Conservation (phyloP, 2,329 filamentous ascomycete species). For the Diaporthe sp. region DNA sequence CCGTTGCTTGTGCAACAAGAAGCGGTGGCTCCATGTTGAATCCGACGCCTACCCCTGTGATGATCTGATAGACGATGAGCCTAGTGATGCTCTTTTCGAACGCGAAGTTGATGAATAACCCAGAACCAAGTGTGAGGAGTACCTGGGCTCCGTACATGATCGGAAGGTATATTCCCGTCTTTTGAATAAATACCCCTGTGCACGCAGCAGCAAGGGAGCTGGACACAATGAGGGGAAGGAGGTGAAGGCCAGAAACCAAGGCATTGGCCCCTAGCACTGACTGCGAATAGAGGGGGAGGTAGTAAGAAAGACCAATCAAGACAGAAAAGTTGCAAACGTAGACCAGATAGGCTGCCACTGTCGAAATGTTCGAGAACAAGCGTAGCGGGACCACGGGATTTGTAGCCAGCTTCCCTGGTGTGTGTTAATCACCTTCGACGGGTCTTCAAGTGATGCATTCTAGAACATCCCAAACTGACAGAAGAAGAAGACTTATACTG, state of each 20-base stretch:
- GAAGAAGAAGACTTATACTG: neutral
- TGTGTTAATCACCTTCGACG: neutral
- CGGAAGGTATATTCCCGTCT: conserved; percentile 75
- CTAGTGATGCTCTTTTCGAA: conserved; percentile 66
- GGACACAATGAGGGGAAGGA: conserved; percentile 77
- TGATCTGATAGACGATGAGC: conserved; percentile 71
- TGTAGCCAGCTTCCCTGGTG: conserved; percentile 68
- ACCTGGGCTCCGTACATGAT: conserved; percentile 70
- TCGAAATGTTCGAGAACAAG: conserved; percentile 76
- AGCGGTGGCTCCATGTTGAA: conserved; percentile 77
- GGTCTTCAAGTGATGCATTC: neutral
- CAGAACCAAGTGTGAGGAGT: conserved; percentile 74
- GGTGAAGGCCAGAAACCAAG: conserved; percentile 79
- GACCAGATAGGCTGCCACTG: conserved; percentile 73
- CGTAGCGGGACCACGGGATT: conserved; percentile 84
- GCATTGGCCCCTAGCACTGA: conserved; percentile 76
- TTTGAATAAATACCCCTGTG: conserved; percentile 69
- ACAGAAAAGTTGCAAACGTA: conserved; percentile 81
- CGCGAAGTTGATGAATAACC: conserved; percentile 73
- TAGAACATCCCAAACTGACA: too few relatives aligned
- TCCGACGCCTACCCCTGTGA: conserved; percentile 73
- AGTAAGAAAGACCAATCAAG: conserved; percentile 78
- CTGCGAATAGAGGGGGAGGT: conserved; percentile 88
- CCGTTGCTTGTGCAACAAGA: conserved; percentile 75
- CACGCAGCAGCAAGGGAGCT: conserved; percentile 73